phyloP scores from a whole-genome alignment of 768 basidiomycete species.

The Dendrothele bispora region DNA sequence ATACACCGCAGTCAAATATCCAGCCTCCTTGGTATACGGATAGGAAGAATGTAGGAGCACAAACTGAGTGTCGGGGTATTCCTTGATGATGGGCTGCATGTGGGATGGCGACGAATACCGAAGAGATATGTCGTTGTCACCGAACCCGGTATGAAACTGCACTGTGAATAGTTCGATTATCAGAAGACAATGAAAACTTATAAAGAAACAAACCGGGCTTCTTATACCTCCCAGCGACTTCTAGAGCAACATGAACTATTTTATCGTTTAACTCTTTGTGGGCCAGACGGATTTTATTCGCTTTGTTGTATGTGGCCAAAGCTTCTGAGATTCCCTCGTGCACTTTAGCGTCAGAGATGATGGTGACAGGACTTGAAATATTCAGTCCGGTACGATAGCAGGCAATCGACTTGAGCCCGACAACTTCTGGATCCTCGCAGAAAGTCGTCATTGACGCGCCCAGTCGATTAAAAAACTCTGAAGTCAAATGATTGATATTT shows the following conservation, averaged over 20 bases:
- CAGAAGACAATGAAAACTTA: slow-evolving; percentile 1
- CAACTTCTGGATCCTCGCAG: slow-evolving; percentile 51
- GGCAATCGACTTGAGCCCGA: slow-evolving; percentile 71
- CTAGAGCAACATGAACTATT: slow-evolving; percentile 56
- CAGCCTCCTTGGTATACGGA: slow-evolving; percentile 76
- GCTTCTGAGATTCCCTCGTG: slow-evolving; percentile 28
- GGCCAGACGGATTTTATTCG: slow-evolving; percentile 48
- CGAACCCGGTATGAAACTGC: slow-evolving; percentile 84
- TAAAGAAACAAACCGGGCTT: slow-evolving; percentile 56
- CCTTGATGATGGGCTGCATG: slow-evolving; percentile 68
- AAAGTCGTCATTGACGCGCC: slow-evolving; percentile 35
- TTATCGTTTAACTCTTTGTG: slow-evolving; percentile 68
- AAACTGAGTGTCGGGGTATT: slow-evolving; percentile 57
- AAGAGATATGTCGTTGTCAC: slow-evolving; percentile 70
- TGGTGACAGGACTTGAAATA: slow-evolving; percentile 32
- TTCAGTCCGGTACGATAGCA: slow-evolving; percentile 79
- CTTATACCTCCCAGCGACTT: slow-evolving; percentile 46
- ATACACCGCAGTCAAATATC: slow-evolving; percentile 72
- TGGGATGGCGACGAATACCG: slow-evolving; percentile 59
- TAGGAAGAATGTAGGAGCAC: slow-evolving; percentile 78
- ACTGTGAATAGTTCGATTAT: slow-evolving; percentile 40
- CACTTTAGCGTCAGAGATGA: slow-evolving; percentile 25
- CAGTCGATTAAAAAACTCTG: slow-evolving; percentile 2
- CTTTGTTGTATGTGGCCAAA: slow-evolving; percentile 32
- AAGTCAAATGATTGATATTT: too few relatives aligned